Base-by-base conservation (phyloP, 176 grass and related monocot genomes). In the bread wheat (Triticum aestivum) region DNA sequence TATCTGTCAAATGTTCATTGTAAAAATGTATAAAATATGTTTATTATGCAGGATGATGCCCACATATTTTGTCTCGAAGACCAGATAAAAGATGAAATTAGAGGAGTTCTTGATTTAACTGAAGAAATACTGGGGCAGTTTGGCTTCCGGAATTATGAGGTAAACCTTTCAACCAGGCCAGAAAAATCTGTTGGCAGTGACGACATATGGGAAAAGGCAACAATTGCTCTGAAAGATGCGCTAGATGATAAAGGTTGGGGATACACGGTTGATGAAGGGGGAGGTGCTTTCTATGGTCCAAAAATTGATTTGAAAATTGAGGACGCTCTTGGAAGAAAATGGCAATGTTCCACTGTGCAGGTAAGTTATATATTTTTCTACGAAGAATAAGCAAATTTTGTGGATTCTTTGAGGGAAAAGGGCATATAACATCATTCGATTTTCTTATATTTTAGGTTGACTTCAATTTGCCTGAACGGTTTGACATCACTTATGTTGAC, bases 291-390 rank as follows among this genome's bases (percentile, higher is more conserved):
- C 70, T 96, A 96, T 85, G 97, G 97, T 75, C 94, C 94, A 51
- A 99, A 99, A 90, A 99, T 99, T 73, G 97, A 99, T 92, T 56
- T 99, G 24, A 99, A 96, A 89, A 99, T 99, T 65, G 91, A 99
- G 77, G 97, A 96, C 71, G 92, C 97, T 75, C 97, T 99, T 88
- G 93, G 90, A 87, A 90, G 97, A 83, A 99, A 96, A 88, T 99
- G 97, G 97, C 94, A 99, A 62, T 99, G 94, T 75, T 99, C 94
- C 11, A 99, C 97, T 34, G 90, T 99, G 38, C 94, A 96, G 92
- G 97, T 86, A 87, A 80, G 73, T 84, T n/a, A 64, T 89, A 77
- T 83, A 37, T 77, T 63, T 69, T 81, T 77, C 6, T 51, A 3
- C 3, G 11, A 47, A 83, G 33, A 70, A 70, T 20, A 62, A 34